These are phyloP conservation scores for Pseudopithomyces chartarum DNA, from an alignment of 2,329 filamentous ascomycete species.

Conservation along the genomic window DNA sequence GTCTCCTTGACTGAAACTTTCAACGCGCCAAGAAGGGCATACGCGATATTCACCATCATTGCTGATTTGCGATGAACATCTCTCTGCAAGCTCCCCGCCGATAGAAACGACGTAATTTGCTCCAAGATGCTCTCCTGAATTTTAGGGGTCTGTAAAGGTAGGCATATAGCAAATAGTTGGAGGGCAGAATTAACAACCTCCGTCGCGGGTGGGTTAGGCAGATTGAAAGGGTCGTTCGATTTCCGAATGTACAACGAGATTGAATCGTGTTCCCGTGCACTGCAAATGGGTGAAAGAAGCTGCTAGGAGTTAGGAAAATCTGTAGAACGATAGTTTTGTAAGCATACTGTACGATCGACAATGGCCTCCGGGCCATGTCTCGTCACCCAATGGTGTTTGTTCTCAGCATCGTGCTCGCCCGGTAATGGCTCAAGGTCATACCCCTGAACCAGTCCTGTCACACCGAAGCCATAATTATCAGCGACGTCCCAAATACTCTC, in stretches of 20 bases:
- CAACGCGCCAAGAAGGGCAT: constrained; percentile 78
- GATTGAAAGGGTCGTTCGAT: constrained; percentile 52
- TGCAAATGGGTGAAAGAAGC: constrained; percentile 69
- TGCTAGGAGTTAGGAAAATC: constrained; percentile 25
- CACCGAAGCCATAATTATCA: constrained; percentile 93
- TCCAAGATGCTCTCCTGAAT: constrained; percentile 96
- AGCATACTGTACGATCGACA: constrained; percentile 60
- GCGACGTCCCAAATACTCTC: constrained; percentile 94
- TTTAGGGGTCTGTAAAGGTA: constrained; percentile 86
- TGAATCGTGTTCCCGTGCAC: constrained; percentile 87
- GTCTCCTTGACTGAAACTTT: constrained; percentile 86
- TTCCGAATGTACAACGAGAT: constrained; percentile 73
- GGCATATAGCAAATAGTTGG: constrained; percentile 86
- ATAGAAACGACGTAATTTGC: constrained; percentile 88
- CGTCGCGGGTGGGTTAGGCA: constrained; percentile 82
- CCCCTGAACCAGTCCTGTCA: constrained; percentile 81
- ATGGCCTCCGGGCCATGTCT: constrained; percentile 65
- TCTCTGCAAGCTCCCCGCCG: constrained; percentile 76
- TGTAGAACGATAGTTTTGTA: too few relatives aligned
- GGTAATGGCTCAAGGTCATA: constrained; percentile 74
- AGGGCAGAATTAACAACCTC: constrained; percentile 96
- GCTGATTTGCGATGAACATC: constrained; percentile 89
- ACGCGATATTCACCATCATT: constrained; percentile 86
- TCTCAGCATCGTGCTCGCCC: constrained; percentile 57
- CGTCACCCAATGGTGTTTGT: constrained; percentile 56